Evolutionary conservation across 2,329 filamentous ascomycete species (phyloP).

Genomic region (Aspergillus hiratsukae): DNA sequence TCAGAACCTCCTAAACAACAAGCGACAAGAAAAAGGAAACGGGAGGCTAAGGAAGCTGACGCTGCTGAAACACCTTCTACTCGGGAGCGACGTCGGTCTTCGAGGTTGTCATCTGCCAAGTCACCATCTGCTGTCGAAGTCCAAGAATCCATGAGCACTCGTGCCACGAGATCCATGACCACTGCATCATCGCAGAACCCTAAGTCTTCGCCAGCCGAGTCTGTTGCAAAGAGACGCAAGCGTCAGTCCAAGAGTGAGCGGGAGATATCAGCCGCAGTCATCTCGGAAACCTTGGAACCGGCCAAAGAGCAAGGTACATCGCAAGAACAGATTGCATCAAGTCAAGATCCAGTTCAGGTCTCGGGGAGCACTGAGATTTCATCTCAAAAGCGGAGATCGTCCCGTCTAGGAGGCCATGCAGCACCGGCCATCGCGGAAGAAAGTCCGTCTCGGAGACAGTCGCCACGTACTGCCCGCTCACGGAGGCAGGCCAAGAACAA

Average conservation of each 20-base stretch:
- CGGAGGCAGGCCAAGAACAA: constrained; percentile 18
- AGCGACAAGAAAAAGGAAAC: constrained; percentile 32
- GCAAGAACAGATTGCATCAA: background rate
- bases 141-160: constrained; percentile 8
- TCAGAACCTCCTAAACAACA: constrained; percentile 8
- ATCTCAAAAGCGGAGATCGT: constrained; percentile 28
- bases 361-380: constrained; percentile 15
- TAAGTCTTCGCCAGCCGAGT: constrained; percentile 14
- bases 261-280: background rate
- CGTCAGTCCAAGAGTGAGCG: constrained; percentile 13
- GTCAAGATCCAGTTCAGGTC: constrained; percentile 1
- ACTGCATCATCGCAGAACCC: constrained; percentile 2
- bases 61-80: constrained; percentile 6
- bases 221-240: constrained; percentile 23
- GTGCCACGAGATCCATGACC: constrained; percentile 12
- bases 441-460: constrained; percentile 9
- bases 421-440: constrained; percentile 10
- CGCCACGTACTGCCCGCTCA: constrained; percentile 14
- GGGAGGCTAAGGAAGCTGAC: constrained; percentile 18
- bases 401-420: constrained; percentile 22
- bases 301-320: background rate
- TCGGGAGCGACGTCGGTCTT: constrained; percentile 29
- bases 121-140: constrained; percentile 3
- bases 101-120: constrained; percentile 19
- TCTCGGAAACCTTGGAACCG: background rate